phyloP scores from a whole-genome alignment of 257 asterid genomes.

The Solanum clarkiae region DNA sequence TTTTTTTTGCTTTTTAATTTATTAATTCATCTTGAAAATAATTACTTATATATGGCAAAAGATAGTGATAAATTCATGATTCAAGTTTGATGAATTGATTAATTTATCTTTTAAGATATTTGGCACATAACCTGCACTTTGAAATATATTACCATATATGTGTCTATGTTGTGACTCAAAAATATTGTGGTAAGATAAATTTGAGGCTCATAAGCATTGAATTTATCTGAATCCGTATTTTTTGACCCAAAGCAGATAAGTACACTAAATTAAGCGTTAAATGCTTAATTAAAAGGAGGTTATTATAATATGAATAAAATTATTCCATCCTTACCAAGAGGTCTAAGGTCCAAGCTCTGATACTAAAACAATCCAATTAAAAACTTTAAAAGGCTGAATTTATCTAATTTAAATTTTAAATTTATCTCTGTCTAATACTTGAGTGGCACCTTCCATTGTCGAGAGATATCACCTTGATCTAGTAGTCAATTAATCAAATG shows the following conservation, averaged over 20 bases:
- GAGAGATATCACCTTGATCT: neutral
- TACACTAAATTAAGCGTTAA: neutral
- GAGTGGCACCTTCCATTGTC: neutral
- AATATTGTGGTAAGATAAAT: neutral
- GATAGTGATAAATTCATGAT: neutral
- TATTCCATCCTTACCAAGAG: neutral
- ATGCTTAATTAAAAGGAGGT: neutral
- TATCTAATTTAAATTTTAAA: neutral
- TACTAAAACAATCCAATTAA: neutral
- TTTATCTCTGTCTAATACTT: accelerated
- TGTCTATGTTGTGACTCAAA: neutral
- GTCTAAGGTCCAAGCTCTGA: neutral
- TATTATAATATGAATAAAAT: neutral
- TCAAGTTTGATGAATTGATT: neutral
- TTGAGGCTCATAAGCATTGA: neutral
- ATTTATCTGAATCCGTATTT: neutral
- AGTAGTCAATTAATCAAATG: neutral
- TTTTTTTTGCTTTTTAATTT: too few species aligned
- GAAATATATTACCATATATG: neutral
- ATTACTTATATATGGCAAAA: neutral
- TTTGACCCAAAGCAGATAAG: neutral
- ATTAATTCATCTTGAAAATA: neutral
- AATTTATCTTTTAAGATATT: neutral
- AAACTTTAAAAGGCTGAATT: neutral
- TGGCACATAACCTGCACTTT: neutral